These are phyloP conservation scores for Metschnikowia reukaufii DNA, from an alignment of 805 yeast species.

Conservation along the genomic window DNA sequence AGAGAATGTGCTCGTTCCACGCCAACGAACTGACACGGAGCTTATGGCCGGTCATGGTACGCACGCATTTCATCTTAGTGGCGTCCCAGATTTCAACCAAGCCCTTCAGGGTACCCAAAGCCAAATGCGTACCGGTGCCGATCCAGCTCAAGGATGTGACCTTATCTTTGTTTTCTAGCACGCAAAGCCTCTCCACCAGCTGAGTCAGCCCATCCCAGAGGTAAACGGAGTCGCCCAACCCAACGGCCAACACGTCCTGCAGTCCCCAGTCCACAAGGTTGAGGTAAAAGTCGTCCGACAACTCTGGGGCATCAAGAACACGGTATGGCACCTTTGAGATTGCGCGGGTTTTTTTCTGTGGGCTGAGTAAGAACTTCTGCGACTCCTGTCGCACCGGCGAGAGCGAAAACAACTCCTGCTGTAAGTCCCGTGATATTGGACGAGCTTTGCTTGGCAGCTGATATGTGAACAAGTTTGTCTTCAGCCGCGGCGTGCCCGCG, in stretches of 20 bases:
- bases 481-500: conserved; percentile 39
- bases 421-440: conserved; percentile 62
- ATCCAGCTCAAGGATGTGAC: conserved; percentile 92
- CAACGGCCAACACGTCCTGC: conserved; percentile 85
- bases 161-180: conserved; percentile 63
- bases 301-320: conserved; percentile 93
- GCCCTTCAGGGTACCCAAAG: conserved; percentile 87
- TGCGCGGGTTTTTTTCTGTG: conserved; percentile 73
- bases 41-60: conserved; percentile 91
- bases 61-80: conserved; percentile 70
- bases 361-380: conserved; percentile 74
- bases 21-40: conserved; percentile 83
- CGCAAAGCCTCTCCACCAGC: conserved; percentile 76
- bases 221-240: conserved; percentile 83
- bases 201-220: conserved; percentile 89
- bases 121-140: conserved; percentile 90
- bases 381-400: conserved; percentile 90
- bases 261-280: conserved; percentile 96
- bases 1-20: conserved; percentile 89
- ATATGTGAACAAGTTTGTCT: conserved; percentile 68
- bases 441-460: conserved; percentile 67
- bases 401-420: conserved; percentile 72
- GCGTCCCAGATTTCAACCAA: conserved; percentile 95
- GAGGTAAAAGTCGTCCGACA: conserved; percentile 90
- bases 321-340: conserved; percentile 87